Evolutionary conservation across 345 rosid genomes (phyloP).

Genomic region (Lenwebbia sp.): DNA sequence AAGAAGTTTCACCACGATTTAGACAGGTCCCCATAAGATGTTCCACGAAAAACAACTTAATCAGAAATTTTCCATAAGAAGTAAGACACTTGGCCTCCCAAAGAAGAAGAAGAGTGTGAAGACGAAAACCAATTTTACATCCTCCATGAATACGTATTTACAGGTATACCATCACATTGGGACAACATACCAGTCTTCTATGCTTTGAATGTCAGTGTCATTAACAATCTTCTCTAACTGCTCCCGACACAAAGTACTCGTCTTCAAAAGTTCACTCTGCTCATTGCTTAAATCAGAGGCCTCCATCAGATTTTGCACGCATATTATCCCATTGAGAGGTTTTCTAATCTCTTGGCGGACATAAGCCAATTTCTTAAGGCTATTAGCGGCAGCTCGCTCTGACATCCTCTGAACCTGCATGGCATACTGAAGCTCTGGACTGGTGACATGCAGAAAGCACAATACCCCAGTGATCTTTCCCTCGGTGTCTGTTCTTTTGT

Average conservation of each 20-base stretch:
- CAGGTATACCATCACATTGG: neutral
- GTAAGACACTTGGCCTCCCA: neutral
- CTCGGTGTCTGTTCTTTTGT: constrained; percentile 41
- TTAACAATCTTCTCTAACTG: constrained; percentile 52
- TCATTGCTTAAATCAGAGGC: constrained; percentile 42
- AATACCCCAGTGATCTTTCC: constrained; percentile 58
- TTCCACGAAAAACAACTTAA: neutral
- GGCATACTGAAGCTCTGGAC: constrained; percentile 73
- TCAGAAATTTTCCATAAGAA: neutral
- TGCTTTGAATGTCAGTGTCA: constrained; percentile 56
- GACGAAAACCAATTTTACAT: neutral
- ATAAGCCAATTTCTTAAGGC: constrained; percentile 52
- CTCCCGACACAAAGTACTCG: constrained; percentile 42
- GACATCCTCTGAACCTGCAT: constrained; percentile 62
- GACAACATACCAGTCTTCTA: constrained; percentile 59
- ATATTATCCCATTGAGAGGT: constrained; percentile 45
- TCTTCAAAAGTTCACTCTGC: constrained; percentile 49
- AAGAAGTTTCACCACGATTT: neutral
- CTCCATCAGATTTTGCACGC: constrained; percentile 41
- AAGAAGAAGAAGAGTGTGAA: neutral
- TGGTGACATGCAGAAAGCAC: constrained; percentile 67
- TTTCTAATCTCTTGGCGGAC: constrained; percentile 47
- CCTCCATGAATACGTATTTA: neutral
- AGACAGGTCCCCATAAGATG: neutral
- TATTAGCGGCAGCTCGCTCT: constrained; percentile 50